Evolutionary conservation across 257 asterid species (phyloP).

Genomic region (Paraleonurus japonicus): DNA sequence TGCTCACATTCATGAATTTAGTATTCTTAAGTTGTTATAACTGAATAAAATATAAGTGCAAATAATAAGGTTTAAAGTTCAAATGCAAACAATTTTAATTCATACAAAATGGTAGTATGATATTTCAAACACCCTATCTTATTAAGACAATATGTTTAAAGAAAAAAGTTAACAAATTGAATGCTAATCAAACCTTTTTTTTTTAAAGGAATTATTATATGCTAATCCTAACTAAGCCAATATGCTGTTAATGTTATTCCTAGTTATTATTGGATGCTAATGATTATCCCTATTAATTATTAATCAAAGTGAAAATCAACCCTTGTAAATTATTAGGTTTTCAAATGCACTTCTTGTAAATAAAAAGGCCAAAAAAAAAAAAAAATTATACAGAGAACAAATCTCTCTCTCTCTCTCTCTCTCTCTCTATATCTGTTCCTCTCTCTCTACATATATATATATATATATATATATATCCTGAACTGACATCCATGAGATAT

Average conservation of each 20-base stretch:
- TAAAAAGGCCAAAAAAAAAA: neutral
- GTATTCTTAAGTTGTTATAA: neutral
- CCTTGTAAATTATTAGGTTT: constrained; percentile 4
- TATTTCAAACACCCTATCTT: neutral
- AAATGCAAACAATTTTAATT: neutral
- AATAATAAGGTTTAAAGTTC: neutral
- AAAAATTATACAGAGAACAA: neutral
- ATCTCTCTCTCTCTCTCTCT: neutral
- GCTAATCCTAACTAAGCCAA: neutral
- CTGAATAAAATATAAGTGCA: too few relatives aligned
- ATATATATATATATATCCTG: neutral
- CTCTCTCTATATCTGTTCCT: neutral
- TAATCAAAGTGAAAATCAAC: neutral
- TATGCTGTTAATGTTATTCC: neutral
- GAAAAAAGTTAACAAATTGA: neutral
- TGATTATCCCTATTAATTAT: neutral
- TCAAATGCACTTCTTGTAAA: neutral
- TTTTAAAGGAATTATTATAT: neutral
- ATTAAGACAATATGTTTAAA: neutral
- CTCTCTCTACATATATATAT: neutral
- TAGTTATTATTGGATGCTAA: neutral
- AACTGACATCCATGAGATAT: constrained; percentile 22
- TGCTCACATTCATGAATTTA: neutral
- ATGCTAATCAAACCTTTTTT: neutral
- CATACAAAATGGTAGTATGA: neutral